Base-by-base conservation (phyloP, 1,139 yeast species). In the Hemisphaericaspora subhashii region DNA sequence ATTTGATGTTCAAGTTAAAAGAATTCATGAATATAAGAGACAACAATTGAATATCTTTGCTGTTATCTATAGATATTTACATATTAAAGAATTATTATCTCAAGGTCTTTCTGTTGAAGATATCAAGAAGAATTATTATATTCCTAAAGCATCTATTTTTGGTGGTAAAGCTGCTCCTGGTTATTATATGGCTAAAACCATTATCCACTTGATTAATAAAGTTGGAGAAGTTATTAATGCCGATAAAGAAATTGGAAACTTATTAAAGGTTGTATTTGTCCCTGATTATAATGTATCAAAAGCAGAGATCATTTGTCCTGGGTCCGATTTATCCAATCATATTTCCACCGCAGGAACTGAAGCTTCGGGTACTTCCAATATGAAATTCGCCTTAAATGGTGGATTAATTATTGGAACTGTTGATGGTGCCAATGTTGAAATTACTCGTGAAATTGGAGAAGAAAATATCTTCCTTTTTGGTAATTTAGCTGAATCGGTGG, bases 151-250 rank as follows among this genome's bases (percentile, higher is more conserved):
- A 39, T 77, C 83, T 26, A 77, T 89, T 44, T 83, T 89, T 61
- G 97, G 97, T 50, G 97, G 98, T 60, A 89, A 89, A 66, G 86
- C 95, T 41, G 97, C 98, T 10, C 97, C 98, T 16, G 97, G 97
- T 48, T 90, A 89, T 64, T 89, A 86, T 69, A 86, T 89, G 82
- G 97, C 97, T 46, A 89, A 89, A 67, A 77, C 86, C 42, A 86
- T 90, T 54, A 89, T 89, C 58, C 88, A 88, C 63, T 74, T 89
- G 62, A 79, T 89, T 56, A 88, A 86, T 61, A 68, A 85, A 41
- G 96, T 88, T 29, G 85, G 88, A 25, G 80, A 78, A 8, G 92
- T 87, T 36, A 80, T 89, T 47, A 89, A 89, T 65, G 77, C 75
- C 46, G 98, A 89, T 59, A 61, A 72, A 3, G 89, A 82, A 27